Evolutionary conservation across 2,329 filamentous ascomycete genomes (phyloP).

Genomic region (Emydomyces testavorans): DNA sequence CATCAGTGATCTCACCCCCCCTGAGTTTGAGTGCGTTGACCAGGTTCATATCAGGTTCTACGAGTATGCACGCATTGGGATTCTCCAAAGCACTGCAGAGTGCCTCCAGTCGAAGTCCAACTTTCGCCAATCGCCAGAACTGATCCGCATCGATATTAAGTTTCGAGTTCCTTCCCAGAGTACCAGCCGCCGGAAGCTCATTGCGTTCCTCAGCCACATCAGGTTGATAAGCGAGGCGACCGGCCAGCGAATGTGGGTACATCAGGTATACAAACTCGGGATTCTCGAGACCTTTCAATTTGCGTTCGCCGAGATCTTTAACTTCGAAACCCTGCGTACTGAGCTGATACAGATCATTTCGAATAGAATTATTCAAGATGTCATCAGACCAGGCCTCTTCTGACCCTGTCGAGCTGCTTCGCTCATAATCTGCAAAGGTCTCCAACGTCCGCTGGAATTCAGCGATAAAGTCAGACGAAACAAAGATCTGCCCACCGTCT

Average conservation of each 20-base stretch:
- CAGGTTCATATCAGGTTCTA: slow-evolving; percentile 70
- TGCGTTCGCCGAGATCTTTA: slow-evolving; percentile 89
- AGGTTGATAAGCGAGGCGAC: slow-evolving; percentile 46
- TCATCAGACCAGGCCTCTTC: slow-evolving; percentile 71
- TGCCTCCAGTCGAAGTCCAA: slow-evolving; percentile 83
- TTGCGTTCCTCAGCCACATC: slow-evolving; percentile 37
- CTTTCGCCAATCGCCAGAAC: slow-evolving; percentile 80
- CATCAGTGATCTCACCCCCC: slow-evolving; percentile 78
- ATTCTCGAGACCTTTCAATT: slow-evolving; percentile 93
- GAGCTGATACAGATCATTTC: slow-evolving; percentile 74
- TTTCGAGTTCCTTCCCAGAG: slow-evolving; percentile 50
- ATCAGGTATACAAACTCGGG: slow-evolving; percentile 91
- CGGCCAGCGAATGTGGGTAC: slow-evolving; percentile 78
- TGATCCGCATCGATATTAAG: slow-evolving; percentile 73
- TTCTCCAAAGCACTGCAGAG: slow-evolving; percentile 80
- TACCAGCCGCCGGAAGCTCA: slow-evolving; percentile 44
- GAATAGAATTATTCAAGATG: slow-evolving; percentile 60
- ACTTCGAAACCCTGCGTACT: slow-evolving; percentile 91
- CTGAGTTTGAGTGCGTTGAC: slow-evolving; percentile 60
- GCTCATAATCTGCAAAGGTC: slow-evolving; percentile 75
- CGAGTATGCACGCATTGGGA: slow-evolving; percentile 50
- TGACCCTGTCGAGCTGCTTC: slow-evolving; percentile 54
- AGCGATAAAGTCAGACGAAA: slow-evolving; percentile 91
- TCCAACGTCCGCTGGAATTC: slow-evolving; percentile 88
- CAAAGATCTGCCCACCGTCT: slow-evolving; percentile 92